Percentiles rank a stretch among this genome's conserved stretches.
Conservation (phyloP, 768 basidiomycete species). For the Chlorophyllum brunneum region DNA sequence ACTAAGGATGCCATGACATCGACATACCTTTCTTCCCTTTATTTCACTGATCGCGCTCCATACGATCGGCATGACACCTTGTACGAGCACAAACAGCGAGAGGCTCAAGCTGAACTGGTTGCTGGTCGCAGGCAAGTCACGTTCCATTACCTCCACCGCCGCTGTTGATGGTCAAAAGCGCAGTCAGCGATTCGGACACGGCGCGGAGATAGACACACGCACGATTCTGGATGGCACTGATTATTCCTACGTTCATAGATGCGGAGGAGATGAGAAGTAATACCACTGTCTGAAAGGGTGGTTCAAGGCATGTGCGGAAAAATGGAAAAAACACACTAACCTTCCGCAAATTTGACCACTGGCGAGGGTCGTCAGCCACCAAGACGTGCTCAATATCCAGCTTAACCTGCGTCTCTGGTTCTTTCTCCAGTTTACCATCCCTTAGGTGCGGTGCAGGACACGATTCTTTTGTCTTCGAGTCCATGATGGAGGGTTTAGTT, state of each 20-base stretch:
- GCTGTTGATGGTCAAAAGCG: slow-evolving; percentile 33
- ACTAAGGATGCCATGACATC: not conserved
- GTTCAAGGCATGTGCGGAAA: not conserved
- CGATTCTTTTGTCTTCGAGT: no score
- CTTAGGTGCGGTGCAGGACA: no score
- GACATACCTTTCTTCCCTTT: slow-evolving; percentile 63
- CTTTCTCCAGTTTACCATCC: no score
- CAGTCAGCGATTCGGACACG: not conserved
- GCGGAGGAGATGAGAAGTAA: slow-evolving; percentile 47
- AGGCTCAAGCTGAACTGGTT: slow-evolving; percentile 64
- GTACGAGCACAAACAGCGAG: slow-evolving; percentile 67
- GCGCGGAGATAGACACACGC: slow-evolving; percentile 18
- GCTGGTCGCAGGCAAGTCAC: slow-evolving; percentile 54
- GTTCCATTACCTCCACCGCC: slow-evolving; percentile 56
- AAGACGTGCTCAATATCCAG: slow-evolving; percentile 42
- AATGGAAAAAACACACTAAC: slow-evolving; percentile 22
- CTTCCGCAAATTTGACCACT: slow-evolving; percentile 50
- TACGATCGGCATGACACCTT: slow-evolving; percentile 61
- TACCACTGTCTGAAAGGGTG: slow-evolving; percentile 32
- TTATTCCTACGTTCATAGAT: slow-evolving; percentile 54
- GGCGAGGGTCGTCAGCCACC: slow-evolving; percentile 53
- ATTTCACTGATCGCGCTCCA: slow-evolving; percentile 76
- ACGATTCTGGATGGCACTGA: slow-evolving; percentile 65
- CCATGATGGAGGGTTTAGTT: no score
- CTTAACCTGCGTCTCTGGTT: not conserved